These are phyloP conservation scores for Wickerhamiella dianesei DNA, from an alignment of 805 yeast species.

Conservation along the genomic window DNA sequence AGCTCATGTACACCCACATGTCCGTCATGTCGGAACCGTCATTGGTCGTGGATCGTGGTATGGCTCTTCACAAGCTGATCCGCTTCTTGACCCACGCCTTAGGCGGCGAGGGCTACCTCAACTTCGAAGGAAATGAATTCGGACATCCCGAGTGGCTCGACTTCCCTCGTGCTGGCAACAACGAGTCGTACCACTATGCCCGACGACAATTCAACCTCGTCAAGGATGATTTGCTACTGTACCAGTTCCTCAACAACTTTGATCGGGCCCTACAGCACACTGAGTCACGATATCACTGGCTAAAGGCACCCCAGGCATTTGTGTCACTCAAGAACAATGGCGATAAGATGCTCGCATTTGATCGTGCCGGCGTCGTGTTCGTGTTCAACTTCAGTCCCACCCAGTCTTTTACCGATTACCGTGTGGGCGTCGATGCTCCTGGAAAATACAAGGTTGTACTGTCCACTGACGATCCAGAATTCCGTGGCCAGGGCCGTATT, in stretches of 20 bases:
- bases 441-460: constrained; percentile 67
- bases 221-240: constrained; percentile 67
- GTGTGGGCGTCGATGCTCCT: constrained; percentile 72
- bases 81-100: constrained; percentile 72
- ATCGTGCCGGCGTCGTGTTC: constrained; percentile 72
- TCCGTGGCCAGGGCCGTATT: constrained; percentile 73
- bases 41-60: constrained; percentile 73
- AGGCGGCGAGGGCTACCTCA: constrained; percentile 96
- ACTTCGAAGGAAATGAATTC: constrained; percentile 95
- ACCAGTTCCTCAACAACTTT: constrained; percentile 64
- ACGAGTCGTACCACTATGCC: constrained; percentile 82
- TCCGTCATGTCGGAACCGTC: constrained; percentile 59
- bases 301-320: constrained; percentile 62
- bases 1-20: constrained; percentile 96
- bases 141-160: constrained; percentile 99
- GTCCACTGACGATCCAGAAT: constrained; percentile 54
- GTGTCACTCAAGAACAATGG: constrained; percentile 77
- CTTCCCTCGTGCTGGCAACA: constrained; percentile 84
- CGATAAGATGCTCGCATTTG: constrained; percentile 82
- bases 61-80: constrained; percentile 82
- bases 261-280: constrained; percentile 73
- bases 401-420: constrained; percentile 69
- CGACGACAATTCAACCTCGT: constrained; percentile 86
- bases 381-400: constrained; percentile 85
- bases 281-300: constrained; percentile 60